Base-by-base conservation (phyloP, 2,329 filamentous ascomycete genomes). In the Ceratocystis papillata region DNA sequence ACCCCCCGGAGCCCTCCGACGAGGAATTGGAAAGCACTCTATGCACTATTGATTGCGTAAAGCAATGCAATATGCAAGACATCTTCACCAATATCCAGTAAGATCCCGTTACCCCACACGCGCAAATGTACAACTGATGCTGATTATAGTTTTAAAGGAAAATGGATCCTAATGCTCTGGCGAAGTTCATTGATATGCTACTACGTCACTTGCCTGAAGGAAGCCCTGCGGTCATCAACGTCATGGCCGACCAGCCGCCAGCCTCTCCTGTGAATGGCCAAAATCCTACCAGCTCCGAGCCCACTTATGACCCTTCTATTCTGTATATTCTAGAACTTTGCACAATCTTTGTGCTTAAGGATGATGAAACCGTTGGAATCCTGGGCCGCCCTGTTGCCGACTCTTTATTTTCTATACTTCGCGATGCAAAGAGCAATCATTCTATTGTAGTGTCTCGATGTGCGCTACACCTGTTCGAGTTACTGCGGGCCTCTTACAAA, bases 11-110 rank as follows among this genome's bases (percentile, higher is more conserved):
- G 76, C 94, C 94, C 1, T 97, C 94, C 1, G 91, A 97, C 70
- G 93, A 97, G 73, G 94, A 99, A 74, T 81, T 99, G 37, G 94
- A 99, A 72, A 96, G 94, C 73, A 97, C 94, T 0, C 79, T 99
- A 8, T 94, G 89, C 73, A 93, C 94, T 0, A 89, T 96, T 2
- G 94, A 97, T 74, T 99, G 93, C 72, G 86, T 99, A 53, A 93
- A 89, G 70, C 88, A 90, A 57, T 99, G 94, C 74, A 86, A 88
- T 65, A 87, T 97, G 73, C 85, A 87, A 67, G 85, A 88, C 69
- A 85, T 97, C 2, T 86, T 97, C 70, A 81, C 83, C 12, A 96
- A 96, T 72, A 87, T 97, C 69, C 82, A 84, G 86, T 90, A 78
- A 64, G 33, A 57, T 30, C 6, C 80, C 84, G 78, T 62, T 3